Conservation (phyloP, 2,329 filamentous ascomycete genomes). For the Diaporthe batatas region DNA sequence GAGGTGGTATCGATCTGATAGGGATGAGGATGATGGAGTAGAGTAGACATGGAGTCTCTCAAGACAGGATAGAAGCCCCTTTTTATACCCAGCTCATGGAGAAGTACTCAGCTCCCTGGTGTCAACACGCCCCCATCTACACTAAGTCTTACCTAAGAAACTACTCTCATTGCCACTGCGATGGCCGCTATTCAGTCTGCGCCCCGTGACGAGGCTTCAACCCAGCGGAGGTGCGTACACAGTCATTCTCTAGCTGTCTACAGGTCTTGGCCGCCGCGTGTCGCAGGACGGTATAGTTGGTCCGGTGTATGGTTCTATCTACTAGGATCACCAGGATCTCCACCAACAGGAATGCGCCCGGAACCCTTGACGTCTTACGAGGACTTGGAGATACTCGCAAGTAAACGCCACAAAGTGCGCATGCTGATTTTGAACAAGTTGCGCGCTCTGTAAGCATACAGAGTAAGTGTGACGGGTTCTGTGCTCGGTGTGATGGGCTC, state of each 20-base stretch:
- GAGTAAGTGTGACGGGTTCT: neutral
- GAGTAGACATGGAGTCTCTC: neutral
- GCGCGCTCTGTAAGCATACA: neutral
- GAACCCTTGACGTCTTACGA: neutral
- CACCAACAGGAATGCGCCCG: slow-evolving; percentile 9
- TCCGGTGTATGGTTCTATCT: too few species aligned
- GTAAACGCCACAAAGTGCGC: neutral
- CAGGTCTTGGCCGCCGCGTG: slow-evolving; percentile 2
- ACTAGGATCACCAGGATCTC: neutral
- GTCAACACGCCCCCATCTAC: neutral
- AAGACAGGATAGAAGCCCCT: neutral
- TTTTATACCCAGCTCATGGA: neutral
- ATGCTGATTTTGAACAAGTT: neutral
- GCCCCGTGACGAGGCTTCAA: neutral
- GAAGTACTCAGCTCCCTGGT: neutral
- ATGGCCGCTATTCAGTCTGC: neutral
- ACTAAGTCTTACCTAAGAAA: neutral
- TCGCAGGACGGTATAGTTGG: neutral
- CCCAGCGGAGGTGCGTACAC: too few species aligned
- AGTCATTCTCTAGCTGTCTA: neutral
- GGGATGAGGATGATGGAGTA: neutral
- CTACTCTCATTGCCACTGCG: neutral
- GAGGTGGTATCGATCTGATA: neutral
- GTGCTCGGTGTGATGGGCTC: neutral
- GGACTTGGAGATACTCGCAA: neutral